These are phyloP conservation scores for Cystoderma amianthinum DNA, from an alignment of 768 basidiomycete genomes.

Conservation along the genomic window DNA sequence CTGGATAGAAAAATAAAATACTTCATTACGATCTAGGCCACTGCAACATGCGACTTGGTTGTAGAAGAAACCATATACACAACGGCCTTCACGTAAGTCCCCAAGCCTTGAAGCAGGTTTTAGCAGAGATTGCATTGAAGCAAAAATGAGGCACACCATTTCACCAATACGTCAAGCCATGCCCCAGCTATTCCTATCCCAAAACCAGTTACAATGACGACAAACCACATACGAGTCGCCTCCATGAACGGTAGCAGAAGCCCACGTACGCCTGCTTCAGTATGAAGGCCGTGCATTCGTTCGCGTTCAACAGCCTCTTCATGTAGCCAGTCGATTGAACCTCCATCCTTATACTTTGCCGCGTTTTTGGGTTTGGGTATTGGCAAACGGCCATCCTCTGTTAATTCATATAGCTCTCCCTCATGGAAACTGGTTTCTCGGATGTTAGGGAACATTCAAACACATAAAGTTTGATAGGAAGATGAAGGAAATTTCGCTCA, in stretches of 20 bases:
- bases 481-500: no score
- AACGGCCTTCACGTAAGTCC: conserved; percentile 64
- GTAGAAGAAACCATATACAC: conserved; percentile 64
- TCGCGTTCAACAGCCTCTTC: conserved; percentile 60
- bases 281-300: conserved; percentile 38
- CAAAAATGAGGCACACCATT: conserved; percentile 40
- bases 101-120: conserved; percentile 40
- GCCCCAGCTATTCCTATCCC: conserved; percentile 66
- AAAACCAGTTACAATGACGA: conserved; percentile 59
- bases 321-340: conserved; percentile 63
- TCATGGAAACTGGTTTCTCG: conserved; percentile 18
- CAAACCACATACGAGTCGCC: conserved; percentile 56
- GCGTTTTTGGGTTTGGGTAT: conserved; percentile 17
- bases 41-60: conserved; percentile 68
- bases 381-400: conserved; percentile 32
- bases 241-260: conserved; percentile 48
- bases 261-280: conserved; percentile 50
- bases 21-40: conserved; percentile 49
- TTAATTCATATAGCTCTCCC: conserved; percentile 38
- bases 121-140: conserved; percentile 1
- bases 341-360: conserved; percentile 48
- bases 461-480: no score
- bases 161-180: conserved; percentile 68
- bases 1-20: neutral
- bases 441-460: conserved; percentile 12